Evolutionary conservation across 306 rosid species (phyloP), one percentile per base, ranked within the genome.

Genomic region (Lotus japonicus): DNA sequence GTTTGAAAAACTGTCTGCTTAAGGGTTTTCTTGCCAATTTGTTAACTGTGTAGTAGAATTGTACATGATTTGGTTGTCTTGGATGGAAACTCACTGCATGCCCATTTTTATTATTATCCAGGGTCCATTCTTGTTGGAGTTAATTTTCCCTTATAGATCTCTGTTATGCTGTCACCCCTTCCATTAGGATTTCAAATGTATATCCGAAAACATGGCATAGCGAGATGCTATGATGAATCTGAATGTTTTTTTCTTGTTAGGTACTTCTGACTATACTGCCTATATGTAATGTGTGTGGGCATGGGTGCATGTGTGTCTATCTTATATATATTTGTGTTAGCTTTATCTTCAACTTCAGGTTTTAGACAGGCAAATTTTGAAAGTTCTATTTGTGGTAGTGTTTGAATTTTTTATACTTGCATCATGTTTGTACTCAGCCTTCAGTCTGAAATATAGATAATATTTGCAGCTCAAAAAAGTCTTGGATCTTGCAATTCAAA

Each of bases 391-490:
- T 63, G 10, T 56, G 36, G 73, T 44, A 48, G 36, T 38, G 39
- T 23, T 77, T 72, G 53, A 36, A 59, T 23, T 33, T 77, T 75
- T 62, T 18, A 66, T 68, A 28, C 43, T 72, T 44, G 33, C 45
- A 49, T 45, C 45, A 31, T 62, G 59, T 38, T 61, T 71, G 28
- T 48, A 18, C 58, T 57, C 42, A 5, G 28, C 3, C 19, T 51
- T 49, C 44, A 51, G 71, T 35, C 77, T 73, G 80, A 83, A 69
- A 7, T 71, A 36, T 61, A 80, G 70, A 46, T 71, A 78, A 11
- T 67, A 26, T 64, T 79, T 92, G 88, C 98, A 92, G 98, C 80
- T 7, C 79, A 79, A 65, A 78, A 70, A 69, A 65, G 41, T 73
- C 58, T 76, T 18, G 66, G 61, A 70, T 33, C 75, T 60, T 44